Conservation (phyloP, 2,329 filamentous ascomycete genomes). For the Dichotomopilus funicola region DNA sequence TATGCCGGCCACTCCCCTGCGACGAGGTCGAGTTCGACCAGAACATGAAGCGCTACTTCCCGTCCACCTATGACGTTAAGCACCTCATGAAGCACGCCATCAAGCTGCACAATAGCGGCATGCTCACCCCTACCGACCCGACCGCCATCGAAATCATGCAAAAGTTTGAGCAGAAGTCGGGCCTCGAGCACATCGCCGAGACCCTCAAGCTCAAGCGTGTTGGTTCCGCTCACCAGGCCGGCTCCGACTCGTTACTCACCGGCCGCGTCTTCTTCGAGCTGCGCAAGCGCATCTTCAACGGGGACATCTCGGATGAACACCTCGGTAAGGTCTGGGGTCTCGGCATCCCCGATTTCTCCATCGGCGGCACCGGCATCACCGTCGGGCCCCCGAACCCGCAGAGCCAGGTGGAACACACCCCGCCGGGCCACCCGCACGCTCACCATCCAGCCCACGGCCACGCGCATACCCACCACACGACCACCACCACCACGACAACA, state of each 20-base stretch:
- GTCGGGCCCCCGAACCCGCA: conserved; percentile 10
- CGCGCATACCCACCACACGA: too few relatives aligned
- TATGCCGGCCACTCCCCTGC: conserved; percentile 73
- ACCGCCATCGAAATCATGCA: conserved; percentile 67
- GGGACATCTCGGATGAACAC: conserved; percentile 73
- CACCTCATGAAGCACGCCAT: conserved; percentile 90
- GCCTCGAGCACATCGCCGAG: conserved; percentile 88
- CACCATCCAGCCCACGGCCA: too few relatives aligned
- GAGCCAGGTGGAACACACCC: conserved; percentile 26
- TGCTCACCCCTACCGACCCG: conserved; percentile 56
- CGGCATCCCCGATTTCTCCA: conserved; percentile 60
- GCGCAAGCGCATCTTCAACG: conserved; percentile 79
- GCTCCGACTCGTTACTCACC: conserved; percentile 87
- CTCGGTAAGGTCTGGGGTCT: conserved; percentile 90
- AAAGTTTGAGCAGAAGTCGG: conserved; percentile 83
- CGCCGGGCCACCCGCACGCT: conserved; percentile 19
- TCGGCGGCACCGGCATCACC: conserved; percentile 25
- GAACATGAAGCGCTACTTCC: conserved; percentile 88
- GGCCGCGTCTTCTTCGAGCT: conserved; percentile 94
- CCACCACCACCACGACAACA: not conserved
- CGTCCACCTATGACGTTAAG: conserved; percentile 91
- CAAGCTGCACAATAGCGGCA: conserved; percentile 58
- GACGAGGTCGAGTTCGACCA: conserved; percentile 86
- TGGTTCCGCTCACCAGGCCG: conserved; percentile 84
- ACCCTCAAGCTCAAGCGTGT: conserved; percentile 85